Base-by-base conservation (phyloP, 176 grass and related monocot species). In the Raddia distichophylla region DNA sequence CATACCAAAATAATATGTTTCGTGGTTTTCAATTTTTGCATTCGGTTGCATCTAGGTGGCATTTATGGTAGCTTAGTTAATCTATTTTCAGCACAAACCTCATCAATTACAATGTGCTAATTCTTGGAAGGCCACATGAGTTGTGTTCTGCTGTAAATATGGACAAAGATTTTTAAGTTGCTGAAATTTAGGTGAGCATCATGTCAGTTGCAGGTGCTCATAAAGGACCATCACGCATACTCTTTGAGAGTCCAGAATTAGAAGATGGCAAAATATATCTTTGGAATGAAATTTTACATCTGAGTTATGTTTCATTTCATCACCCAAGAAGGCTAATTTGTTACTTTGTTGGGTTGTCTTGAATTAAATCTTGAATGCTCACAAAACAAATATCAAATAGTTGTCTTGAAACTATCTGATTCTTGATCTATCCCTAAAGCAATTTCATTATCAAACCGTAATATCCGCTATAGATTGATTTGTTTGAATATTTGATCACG, bases 151-250 rank as follows among this genome's bases (percentile, higher is more conserved):
- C 75, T 84, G 76, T 88, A 88, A 84, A 88, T 80, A 75, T 88
- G 87, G 81, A 63, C 82, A 75, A 5, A 89, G 17, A 89, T 19
- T 80, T 19, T n/a, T n/a, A 75, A 8, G 13, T 63, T 80, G 87
- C 80, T 85, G 82, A 70, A 69, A 89, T 85, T 84, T 85, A 80
- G 82, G 37, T 89, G 82, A 48, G 70, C 71, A 76, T 75, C 42
- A 34, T 54, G 19, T 56, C 35, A 89, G 81, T 80, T 1, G 3
- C 17, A 61, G 53, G 40, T 88, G 76, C 87, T 75, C 75, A 62
- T 22, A 69, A 84, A 89, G 81, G 76, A 80, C 35, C 79, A 90
- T 82, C 60, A 52, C 40, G 73, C 32, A 86, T 64, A 44, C 49
- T 49, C 62, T 65, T 53, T 7, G 16, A n/a, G n/a, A 71, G n/a